Evolutionary conservation across 2,329 filamentous ascomycete genomes (phyloP).

Genomic region (Dothiorella sarmentorum): DNA sequence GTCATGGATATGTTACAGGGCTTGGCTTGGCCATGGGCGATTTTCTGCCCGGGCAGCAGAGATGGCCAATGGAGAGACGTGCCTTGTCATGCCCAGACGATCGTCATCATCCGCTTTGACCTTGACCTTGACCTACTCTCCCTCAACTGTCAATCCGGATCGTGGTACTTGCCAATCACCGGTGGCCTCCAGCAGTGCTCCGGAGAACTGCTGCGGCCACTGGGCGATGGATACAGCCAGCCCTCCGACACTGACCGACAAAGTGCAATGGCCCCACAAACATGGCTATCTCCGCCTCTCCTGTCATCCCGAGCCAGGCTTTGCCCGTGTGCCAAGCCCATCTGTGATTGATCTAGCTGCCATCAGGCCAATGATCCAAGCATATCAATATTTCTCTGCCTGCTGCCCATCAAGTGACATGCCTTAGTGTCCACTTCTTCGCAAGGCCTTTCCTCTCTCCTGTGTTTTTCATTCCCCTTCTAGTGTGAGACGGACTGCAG

Average conservation of each 20-base stretch:
- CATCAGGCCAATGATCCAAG: neutral
- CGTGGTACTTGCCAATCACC: too few species aligned
- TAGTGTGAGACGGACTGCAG: too few species aligned
- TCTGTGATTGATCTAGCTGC: neutral
- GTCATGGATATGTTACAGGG: too few species aligned
- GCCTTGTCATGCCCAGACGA: neutral
- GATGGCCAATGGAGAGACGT: neutral
- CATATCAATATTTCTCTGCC: neutral
- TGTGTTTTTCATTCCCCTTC: too few species aligned
- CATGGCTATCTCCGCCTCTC: neutral
- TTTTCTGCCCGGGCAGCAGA: slow-evolving; percentile 13
- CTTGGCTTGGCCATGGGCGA: neutral
- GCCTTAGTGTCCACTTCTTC: too few species aligned
- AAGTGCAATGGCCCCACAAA: neutral
- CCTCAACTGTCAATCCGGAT: too few species aligned
- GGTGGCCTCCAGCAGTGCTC: too few species aligned
- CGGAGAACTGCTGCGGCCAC: too few species aligned
- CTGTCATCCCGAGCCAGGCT: neutral
- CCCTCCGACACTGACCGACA: neutral
- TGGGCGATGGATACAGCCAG: neutral
- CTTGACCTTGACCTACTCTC: neutral
- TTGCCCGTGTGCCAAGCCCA: neutral
- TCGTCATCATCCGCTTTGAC: neutral
- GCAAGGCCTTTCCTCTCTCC: too few species aligned
- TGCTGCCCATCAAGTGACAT: neutral